Evolutionary conservation across 495 filamentous ascomycete species (phyloP).

Genomic region (Aspergillus ellipticus): DNA sequence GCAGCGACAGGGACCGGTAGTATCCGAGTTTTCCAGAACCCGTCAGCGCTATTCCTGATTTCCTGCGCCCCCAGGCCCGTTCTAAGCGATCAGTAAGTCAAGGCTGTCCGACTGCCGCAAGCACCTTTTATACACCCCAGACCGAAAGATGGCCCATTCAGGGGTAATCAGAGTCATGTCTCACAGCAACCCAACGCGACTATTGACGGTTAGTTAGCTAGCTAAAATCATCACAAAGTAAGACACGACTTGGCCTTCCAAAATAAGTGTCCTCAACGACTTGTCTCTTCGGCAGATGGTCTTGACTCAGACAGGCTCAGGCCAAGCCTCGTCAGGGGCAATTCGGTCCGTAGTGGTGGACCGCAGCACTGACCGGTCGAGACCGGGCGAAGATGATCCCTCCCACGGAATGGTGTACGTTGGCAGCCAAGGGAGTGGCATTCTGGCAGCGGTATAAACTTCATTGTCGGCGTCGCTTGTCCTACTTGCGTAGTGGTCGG

Average conservation of each 20-base stretch:
- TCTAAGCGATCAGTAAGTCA: too few species aligned
- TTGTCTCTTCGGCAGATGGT: neutral
- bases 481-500: neutral
- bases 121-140: neutral
- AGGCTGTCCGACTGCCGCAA: too few species aligned
- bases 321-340: conserved; percentile 14
- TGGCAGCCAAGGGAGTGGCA: neutral
- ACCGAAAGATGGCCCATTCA: neutral
- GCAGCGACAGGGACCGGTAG: neutral
- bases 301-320: conserved; percentile 7
- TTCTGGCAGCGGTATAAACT: neutral
- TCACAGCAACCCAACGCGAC: neutral
- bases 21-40: neutral
- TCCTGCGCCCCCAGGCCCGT: too few species aligned
- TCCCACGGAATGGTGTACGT: neutral
- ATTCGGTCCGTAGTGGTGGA: conserved; percentile 2
- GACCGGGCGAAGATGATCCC: conserved; percentile 9
- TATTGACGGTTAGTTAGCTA: neutral
- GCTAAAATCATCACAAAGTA: neutral
- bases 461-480: neutral
- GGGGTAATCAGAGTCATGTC: conserved; percentile 1
- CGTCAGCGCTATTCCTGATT: neutral
- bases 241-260: neutral
- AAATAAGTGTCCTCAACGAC: neutral
- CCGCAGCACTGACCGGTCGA: conserved; percentile 5